Percentiles rank a stretch among this genome's conserved stretches.
These are phyloP conservation scores for Pythium rishiriense DNA, from an alignment of 352 stramenopile species.

Conservation along the genomic window DNA sequence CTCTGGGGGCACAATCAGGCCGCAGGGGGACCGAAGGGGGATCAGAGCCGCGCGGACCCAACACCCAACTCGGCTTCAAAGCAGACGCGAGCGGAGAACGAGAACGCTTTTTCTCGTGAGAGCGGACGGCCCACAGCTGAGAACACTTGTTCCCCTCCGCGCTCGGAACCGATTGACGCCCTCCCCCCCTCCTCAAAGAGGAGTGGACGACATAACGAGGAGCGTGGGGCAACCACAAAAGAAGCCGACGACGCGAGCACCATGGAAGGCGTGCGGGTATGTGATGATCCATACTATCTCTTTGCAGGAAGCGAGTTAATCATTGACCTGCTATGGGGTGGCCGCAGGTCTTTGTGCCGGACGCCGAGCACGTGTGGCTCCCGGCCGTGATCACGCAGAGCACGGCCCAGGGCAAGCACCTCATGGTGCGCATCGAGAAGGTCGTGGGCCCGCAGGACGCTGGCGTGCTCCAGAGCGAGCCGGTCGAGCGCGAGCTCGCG, in stretches of 20 bases:
- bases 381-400: constrained; percentile 68
- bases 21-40: constrained; percentile 1
- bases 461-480: constrained; percentile 39
- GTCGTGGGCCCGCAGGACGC: constrained; percentile 53
- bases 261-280: constrained; percentile 32
- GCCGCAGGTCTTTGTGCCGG: constrained; percentile 70
- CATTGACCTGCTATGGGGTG: background rate
- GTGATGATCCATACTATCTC: constrained; percentile 9
- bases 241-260: background rate
- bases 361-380: constrained; percentile 79
- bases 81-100: background rate
- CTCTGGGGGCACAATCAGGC: background rate
- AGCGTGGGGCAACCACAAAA: constrained; percentile 2
- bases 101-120: constrained; percentile 6
- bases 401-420: constrained; percentile 33
- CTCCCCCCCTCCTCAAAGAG: background rate
- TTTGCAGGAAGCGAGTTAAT: no score
- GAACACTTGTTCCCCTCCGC: background rate
- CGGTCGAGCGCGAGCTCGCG: constrained; percentile 53
- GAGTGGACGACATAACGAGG: background rate
- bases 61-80: background rate
- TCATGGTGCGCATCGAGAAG: constrained; percentile 69
- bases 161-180: background rate
- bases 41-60: constrained; percentile 8
- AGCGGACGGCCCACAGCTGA: constrained; percentile 5